Percentiles rank a stretch among this genome's conserved stretches.
Evolutionary conservation across 805 yeast genomes (phyloP).

Genomic region (Torulaspora delbrueckii): DNA sequence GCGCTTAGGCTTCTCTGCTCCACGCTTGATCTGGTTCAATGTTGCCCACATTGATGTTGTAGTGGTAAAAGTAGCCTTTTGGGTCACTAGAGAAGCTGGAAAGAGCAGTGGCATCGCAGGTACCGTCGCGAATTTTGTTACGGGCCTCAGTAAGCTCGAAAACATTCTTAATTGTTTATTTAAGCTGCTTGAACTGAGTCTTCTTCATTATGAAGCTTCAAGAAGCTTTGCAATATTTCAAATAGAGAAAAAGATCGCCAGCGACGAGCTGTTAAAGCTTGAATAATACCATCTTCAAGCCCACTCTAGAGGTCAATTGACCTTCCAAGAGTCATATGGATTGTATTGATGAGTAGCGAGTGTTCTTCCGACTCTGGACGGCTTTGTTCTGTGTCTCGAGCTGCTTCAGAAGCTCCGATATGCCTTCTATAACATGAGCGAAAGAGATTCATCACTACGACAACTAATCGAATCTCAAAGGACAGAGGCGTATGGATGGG

Average conservation of each 20-base stretch:
- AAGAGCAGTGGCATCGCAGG: not conserved
- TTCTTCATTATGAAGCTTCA: not conserved
- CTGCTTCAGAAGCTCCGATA: not conserved
- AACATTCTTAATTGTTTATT: not conserved
- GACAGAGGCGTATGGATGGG: slow-evolving; percentile 15
- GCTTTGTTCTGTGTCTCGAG: not conserved
- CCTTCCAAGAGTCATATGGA: not conserved
- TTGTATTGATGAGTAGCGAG: not conserved
- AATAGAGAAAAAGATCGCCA: not conserved
- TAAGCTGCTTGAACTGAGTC: not conserved
- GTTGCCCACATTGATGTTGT: slow-evolving; percentile 46
- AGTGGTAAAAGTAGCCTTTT: slow-evolving; percentile 8
- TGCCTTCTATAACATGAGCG: not conserved
- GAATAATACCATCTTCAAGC: not conserved
- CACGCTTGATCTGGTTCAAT: slow-evolving; percentile 70
- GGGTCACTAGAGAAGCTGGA: not conserved
- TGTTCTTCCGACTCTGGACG: not conserved
- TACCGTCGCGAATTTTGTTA: not conserved
- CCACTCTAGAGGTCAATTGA: not conserved
- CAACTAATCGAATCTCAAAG: not conserved
- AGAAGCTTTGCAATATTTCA: not conserved
- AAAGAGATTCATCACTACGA: not conserved
- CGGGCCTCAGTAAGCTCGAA: not conserved
- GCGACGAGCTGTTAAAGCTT: not conserved
- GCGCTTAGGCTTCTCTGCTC: slow-evolving; percentile 48